Base-by-base conservation (phyloP, 2,329 filamentous ascomycete species). In the Neopestalotiopsis rosae region DNA sequence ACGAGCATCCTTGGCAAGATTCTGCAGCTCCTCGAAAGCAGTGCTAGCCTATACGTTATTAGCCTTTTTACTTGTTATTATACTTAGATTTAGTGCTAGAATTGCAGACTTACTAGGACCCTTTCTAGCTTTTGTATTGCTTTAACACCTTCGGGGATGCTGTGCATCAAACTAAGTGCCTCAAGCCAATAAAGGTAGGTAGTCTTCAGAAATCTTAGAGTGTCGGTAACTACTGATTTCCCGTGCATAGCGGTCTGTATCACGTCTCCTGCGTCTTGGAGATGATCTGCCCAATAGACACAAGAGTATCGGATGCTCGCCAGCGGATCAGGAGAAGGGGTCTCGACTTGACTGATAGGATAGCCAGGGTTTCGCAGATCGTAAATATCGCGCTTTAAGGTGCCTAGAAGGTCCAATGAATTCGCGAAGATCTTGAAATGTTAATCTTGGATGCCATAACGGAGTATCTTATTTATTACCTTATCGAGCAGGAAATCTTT, bases 151-250 rank as follows among this genome's bases (percentile, higher is more conserved):
- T 72, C 65, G 12, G 71, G 70, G 9, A 78, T 70, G 52, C 71
- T 70, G 12, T 66, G 62, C 17, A 81, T 69, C 5, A 83, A 76
- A 62, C 80, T 80, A 2, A 85, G 76, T 42, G 80, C 78, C 68
- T 85, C 82, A 3, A 86, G 73, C 82, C 81, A 85, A 64, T 84
- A 77, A 1, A 85, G 76, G 63, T 77, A 76, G 20, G 80, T 76
- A 13, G 73, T 67, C 68, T 74, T 65, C 5, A 84, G 68, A 69
- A 85, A 84, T 3, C 32, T n/a, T 66, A 78, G 66, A 5, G 78
- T 70, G n/a, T 20, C n/a, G 30, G 74, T 71, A 69, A 67, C 76
- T 74, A 69, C 65, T 28, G 32, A 9, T 10, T 38, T 56, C 40
- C 12, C 20, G 57, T 34, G 56, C 12, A 6, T 32, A 12, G 30